Evolutionary conservation across 805 yeast species (phyloP).

Genomic region (Cyberlindnera misumaiensis): DNA sequence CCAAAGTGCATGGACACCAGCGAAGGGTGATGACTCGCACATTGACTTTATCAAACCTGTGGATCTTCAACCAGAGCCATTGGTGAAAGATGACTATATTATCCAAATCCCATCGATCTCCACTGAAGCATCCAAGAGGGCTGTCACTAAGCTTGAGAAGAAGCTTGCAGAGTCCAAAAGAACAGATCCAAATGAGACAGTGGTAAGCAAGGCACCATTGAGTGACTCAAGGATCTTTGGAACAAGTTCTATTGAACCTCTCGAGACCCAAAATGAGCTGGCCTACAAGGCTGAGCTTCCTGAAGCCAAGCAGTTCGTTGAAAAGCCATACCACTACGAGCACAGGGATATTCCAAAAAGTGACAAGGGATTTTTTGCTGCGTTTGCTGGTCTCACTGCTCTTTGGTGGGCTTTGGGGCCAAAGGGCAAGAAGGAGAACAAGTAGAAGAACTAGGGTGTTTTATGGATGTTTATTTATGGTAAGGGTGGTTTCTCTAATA

Average conservation of each 20-base stretch:
- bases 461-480: too few species aligned
- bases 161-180: constrained; percentile 6
- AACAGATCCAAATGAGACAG: constrained; percentile 10
- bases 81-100: constrained; percentile 40
- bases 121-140: constrained; percentile 38
- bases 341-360: constrained; percentile 14
- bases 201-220: constrained; percentile 22
- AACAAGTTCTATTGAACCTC: constrained; percentile 12
- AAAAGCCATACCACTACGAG: constrained; percentile 18
- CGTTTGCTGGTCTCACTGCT: constrained; percentile 21
- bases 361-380: constrained; percentile 22
- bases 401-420: constrained; percentile 23
- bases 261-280: constrained; percentile 11
- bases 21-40: constrained; percentile 52
- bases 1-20: constrained; percentile 23
- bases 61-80: constrained; percentile 31
- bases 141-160: constrained; percentile 24
- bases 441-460: too few species aligned
- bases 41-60: constrained; percentile 46
- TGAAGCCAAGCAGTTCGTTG: constrained; percentile 9
- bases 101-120: constrained; percentile 39
- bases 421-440: constrained; percentile 3
- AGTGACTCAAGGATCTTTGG: constrained; percentile 19
- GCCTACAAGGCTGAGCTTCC: constrained; percentile 11
- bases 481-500: too few species aligned